Conservation (phyloP, 768 basidiomycete genomes). For the Leccinum boreale region DNA sequence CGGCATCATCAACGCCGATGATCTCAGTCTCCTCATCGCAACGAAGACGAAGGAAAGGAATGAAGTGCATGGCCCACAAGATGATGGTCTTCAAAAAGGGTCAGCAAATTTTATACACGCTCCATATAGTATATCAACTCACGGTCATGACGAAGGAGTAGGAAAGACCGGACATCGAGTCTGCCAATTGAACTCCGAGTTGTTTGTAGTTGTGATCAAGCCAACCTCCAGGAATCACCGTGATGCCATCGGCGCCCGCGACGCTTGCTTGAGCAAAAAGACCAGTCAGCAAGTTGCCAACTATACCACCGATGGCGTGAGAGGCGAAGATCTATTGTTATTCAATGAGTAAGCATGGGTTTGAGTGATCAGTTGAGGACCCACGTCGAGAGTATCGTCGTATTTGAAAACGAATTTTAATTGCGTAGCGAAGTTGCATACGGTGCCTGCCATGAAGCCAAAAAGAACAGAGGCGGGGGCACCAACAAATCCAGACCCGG, state of each 20-base stretch:
- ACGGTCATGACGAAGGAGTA: slow-evolving; percentile 80
- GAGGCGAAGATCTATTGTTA: slow-evolving; percentile 78
- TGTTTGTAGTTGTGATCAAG: slow-evolving; percentile 78
- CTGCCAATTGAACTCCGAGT: slow-evolving; percentile 82
- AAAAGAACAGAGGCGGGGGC: slow-evolving; percentile 81
- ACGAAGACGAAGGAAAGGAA: slow-evolving; percentile 77
- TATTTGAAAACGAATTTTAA: slow-evolving; percentile 79
- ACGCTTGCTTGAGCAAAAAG: slow-evolving; percentile 83
- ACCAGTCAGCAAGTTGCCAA: slow-evolving; percentile 82
- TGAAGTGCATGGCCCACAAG: slow-evolving; percentile 84
- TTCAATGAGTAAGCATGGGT: not conserved
- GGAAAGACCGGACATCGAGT: slow-evolving; percentile 58
- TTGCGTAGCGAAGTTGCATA: slow-evolving; percentile 95
- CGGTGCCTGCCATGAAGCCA: slow-evolving; percentile 77
- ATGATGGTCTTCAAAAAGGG: slow-evolving; percentile 56
- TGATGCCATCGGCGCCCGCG: slow-evolving; percentile 75
- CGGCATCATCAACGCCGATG: slow-evolving; percentile 84
- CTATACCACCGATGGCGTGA: slow-evolving; percentile 73
- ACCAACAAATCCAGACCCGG: slow-evolving; percentile 80
- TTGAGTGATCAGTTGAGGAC: slow-evolving; percentile 18
- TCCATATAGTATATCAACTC: slow-evolving; percentile 24
- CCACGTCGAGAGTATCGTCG: slow-evolving; percentile 79
- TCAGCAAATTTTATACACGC: not conserved
- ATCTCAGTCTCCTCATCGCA: slow-evolving; percentile 63
- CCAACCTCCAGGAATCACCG: slow-evolving; percentile 78